Evolutionary conservation across 2,329 filamentous ascomycete genomes (phyloP), one percentile per base, ranked within the genome.

Genomic region (Alternaria sp.): DNA sequence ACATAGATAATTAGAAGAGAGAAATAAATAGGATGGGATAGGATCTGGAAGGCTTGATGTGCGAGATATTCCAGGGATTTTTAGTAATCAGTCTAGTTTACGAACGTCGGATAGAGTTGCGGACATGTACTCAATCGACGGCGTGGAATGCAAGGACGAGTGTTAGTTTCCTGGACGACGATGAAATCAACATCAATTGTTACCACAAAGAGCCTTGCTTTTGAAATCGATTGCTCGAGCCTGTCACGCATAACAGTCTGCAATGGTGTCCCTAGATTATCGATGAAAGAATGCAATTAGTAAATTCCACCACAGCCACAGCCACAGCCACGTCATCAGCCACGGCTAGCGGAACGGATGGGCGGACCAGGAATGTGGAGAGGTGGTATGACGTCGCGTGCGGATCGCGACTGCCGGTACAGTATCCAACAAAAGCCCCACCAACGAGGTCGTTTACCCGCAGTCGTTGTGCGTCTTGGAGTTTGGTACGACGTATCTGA

Each of bases 291-390:
- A 40, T 40, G 36, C 36, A 40, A 40, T 40, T 40, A 40, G 36
- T 40, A 13, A 36, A 9, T 47, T 0, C 17, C 12, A 52, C 19
- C 17, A 40, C 49, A 23, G 49, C 49, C 49, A 52, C 49, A 36
- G 5, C 55, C 47, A 36, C 56, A 59, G 60, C 60, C 60, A 62
- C 60, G 44, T 13, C 30, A 15, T 28, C 43, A 59, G 60, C 60
- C 56, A 63, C 61, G 51, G 57, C 25, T 40, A 23, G 21, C 51
- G 52, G 21, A 50, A 32, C 56, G 44, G 44, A 55, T 43, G 56
- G 11, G 40, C 45, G 21, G 50, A 59, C 17, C 28, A 32, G 19
- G 47, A 13, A 52, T 58, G 59, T 17, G 36, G 49, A 47, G 51
- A 23, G 45, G 30, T 30, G 45, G 58, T 49, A 47, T 55, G 57